These are phyloP conservation scores for Nannochloropsis oceanica DNA, from an alignment of 108 stramenopile species.

Conservation along the genomic window DNA sequence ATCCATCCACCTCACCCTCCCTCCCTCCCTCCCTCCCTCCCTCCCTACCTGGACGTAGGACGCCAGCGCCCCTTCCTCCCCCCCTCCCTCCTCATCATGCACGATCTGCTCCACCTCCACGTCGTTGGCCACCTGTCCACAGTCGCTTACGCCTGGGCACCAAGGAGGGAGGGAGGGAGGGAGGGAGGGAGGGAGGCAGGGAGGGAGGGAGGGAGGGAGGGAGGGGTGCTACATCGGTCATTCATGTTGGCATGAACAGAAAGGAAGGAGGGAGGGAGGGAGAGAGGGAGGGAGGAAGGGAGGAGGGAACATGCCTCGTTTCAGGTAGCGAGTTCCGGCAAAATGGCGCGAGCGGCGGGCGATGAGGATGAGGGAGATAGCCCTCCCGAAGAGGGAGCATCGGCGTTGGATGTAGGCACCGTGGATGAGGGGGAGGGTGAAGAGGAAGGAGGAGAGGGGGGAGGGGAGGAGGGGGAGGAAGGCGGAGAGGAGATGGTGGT, in stretches of 20 bases:
- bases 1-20: not conserved
- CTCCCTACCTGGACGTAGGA: slow-evolving; percentile 61
- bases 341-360: slow-evolving; percentile 87
- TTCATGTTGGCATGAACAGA: not conserved
- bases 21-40: not conserved
- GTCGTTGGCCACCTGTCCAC: slow-evolving; percentile 88
- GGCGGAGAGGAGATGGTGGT: slow-evolving; percentile 48
- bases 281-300: not conserved
- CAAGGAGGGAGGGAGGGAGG: not conserved
- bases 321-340: slow-evolving; percentile 86
- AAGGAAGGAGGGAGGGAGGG: not conserved
- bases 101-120: slow-evolving; percentile 57
- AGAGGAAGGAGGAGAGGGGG: slow-evolving; percentile 47
- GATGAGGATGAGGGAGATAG: slow-evolving; percentile 67
- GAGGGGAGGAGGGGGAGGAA: not conserved
- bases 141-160: slow-evolving; percentile 60
- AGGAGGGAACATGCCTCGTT: slow-evolving; percentile 29
- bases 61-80: slow-evolving; percentile 58
- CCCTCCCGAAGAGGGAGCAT: slow-evolving; percentile 64
- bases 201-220: not conserved
- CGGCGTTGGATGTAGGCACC: slow-evolving; percentile 85
- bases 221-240: too few species aligned
- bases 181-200: not conserved
- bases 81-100: slow-evolving; percentile 60
- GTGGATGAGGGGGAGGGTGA: slow-evolving; percentile 79